Evolutionary conservation across 495 filamentous ascomycete genomes (phyloP), one percentile per base, ranked within the genome.

Genomic region (Filosporella fistucella): DNA sequence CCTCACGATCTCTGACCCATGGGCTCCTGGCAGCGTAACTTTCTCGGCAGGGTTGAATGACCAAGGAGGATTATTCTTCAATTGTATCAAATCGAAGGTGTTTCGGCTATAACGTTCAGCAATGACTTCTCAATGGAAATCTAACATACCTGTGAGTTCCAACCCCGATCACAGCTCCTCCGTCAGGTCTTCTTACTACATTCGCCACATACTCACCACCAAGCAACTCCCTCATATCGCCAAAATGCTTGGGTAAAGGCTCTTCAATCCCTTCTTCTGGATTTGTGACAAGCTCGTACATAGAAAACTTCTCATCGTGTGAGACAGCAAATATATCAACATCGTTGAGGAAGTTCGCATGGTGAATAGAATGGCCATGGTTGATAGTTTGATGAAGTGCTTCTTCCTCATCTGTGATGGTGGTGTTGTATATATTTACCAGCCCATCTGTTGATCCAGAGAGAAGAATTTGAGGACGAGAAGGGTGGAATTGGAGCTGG

Each of bases 391-490:
- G 86, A 28, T 85, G 68, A 6, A 96, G 68, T 0, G 90, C 86
- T 17, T 95, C 89, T 59, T 96, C 89, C 59, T 94, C 89, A 57
- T 91, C 88, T 20, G 76, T 60, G 29, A 88, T 77, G 16, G 68
- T 72, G 12, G 77, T 83, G 61, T 96, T 81, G 67, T 86, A 94
- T 38, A 95, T 68, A 58, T 90, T 95, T 45, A 96, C 75, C 0
- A 96, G 77, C 12, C 87, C 87, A 69, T 98, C 93, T n/a, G 89
- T 96, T 42, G 86, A 90, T 49, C 89, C 89, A 24, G 88, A 90
- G 16, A 95, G 73, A 12, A 96, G 74, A 24, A 85, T 70, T 42
- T 76, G 68, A 26, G 77, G 73, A 25, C 66, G 65, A 29, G 64
- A 73, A 32, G 84, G 83, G 66, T 91, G 84, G 58, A 85, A 89